Evolutionary conservation across 805 yeast species (phyloP).

Genomic region (Candida qinlingensis): DNA sequence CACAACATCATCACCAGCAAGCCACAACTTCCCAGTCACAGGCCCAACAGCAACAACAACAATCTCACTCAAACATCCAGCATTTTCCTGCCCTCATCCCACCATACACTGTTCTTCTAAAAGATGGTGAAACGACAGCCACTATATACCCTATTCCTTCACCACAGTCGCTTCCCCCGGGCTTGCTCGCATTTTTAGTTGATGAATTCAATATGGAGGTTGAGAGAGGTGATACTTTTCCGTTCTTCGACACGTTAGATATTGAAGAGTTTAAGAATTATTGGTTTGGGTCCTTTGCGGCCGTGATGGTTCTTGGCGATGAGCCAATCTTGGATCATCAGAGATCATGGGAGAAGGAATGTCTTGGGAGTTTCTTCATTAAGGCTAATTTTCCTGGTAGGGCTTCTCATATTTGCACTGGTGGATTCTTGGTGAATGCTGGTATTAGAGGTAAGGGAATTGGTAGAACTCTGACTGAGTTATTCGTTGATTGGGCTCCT

Average conservation of each 20-base stretch:
- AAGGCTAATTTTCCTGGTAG: slow-evolving; percentile 92
- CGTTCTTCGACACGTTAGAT: slow-evolving; percentile 76
- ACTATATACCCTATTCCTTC: slow-evolving; percentile 83
- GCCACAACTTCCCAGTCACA: background rate
- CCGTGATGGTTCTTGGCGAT: slow-evolving; percentile 76
- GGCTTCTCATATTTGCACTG: slow-evolving; percentile 89
- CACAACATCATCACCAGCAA: background rate
- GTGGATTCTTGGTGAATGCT: slow-evolving; percentile 82
- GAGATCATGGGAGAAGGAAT: slow-evolving; percentile 87
- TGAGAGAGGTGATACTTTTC: slow-evolving; percentile 80
- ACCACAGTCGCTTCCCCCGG: slow-evolving; percentile 66
- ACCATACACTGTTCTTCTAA: slow-evolving; percentile 71
- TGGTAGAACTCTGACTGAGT: slow-evolving; percentile 78
- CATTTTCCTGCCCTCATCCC: slow-evolving; percentile 29
- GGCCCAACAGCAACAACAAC: background rate
- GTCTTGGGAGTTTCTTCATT: slow-evolving; percentile 81
- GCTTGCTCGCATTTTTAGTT: slow-evolving; percentile 70
- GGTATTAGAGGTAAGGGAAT: slow-evolving; percentile 91
- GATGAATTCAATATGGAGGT: slow-evolving; percentile 94
- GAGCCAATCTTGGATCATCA: slow-evolving; percentile 42
- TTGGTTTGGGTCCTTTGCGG: slow-evolving; percentile 88
- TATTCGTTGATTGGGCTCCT: slow-evolving; percentile 89
- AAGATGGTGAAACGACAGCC: slow-evolving; percentile 89
- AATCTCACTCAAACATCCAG: slow-evolving; percentile 9
- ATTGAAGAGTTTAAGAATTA: slow-evolving; percentile 72